These are phyloP conservation scores for Globisporangium paroecandrum DNA, from an alignment of 352 stramenopile genomes.

Conservation along the genomic window DNA sequence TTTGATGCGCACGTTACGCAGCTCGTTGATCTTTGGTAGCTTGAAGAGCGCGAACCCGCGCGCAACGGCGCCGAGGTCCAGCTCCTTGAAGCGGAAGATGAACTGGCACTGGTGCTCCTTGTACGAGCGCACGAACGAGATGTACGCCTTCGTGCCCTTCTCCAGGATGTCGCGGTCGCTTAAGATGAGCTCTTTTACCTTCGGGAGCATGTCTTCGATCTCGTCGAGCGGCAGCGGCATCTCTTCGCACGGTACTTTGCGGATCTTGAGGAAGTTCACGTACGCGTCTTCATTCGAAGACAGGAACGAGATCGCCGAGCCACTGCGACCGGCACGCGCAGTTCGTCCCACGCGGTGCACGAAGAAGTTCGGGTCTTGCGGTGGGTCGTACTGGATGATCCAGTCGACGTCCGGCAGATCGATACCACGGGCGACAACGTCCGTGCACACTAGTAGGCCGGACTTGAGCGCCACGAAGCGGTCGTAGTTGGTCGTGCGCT, in stretches of 20 bases:
- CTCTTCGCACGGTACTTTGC: conserved; percentile 90
- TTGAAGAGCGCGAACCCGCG: conserved; percentile 80
- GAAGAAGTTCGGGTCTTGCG: conserved; percentile 98
- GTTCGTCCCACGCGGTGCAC: conserved; percentile 98
- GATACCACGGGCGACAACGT: conserved; percentile 98
- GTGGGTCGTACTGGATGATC: conserved; percentile 99
- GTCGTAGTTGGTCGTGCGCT: conserved; percentile 78
- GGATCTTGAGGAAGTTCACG: conserved; percentile 94
- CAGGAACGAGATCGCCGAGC: conserved; percentile 94
- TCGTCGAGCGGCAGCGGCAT: conserved; percentile 61
- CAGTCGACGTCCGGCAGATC: conserved; percentile 98
- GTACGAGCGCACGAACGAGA: conserved; percentile 98
- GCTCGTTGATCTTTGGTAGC: conserved; percentile 85
- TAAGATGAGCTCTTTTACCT: conserved; percentile 87
- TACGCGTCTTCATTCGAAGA: conserved; percentile 96
- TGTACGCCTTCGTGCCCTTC: conserved; percentile 98
- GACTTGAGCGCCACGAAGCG: conserved; percentile 47
- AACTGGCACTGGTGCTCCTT: conserved; percentile 98
- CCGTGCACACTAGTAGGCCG: conserved; percentile 96
- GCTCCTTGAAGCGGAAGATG: conserved; percentile 98
- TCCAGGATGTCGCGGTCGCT: conserved; percentile 97
- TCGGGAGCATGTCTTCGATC: conserved; percentile 83
- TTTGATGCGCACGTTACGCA: conserved; percentile 73
- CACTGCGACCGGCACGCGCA: conserved; percentile 92
- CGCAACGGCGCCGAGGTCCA: conserved; percentile 93